These are phyloP conservation scores for Magnaporthales sp. DNA, from an alignment of 2,329 filamentous ascomycete species.

Conservation along the genomic window DNA sequence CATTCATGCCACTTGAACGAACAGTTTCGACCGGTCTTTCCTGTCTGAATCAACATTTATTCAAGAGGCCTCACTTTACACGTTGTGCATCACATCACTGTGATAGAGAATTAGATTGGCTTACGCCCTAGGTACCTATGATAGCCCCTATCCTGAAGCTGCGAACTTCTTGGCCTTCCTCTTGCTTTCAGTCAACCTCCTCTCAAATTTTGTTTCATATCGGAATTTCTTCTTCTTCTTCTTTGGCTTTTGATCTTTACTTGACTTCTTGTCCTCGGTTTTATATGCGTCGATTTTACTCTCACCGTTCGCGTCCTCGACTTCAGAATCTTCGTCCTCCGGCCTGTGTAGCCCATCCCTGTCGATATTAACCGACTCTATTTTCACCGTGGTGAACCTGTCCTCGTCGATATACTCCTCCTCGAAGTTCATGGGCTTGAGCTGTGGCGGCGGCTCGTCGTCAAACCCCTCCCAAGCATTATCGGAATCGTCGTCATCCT, in stretches of 20 bases:
- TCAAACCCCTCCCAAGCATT: slow-evolving; percentile 60
- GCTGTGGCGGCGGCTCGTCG: slow-evolving; percentile 31
- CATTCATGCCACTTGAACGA: neutral
- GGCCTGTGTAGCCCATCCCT: slow-evolving; percentile 61
- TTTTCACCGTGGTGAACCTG: slow-evolving; percentile 87
- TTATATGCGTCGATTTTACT: slow-evolving; percentile 22
- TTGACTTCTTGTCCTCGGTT: slow-evolving; percentile 35
- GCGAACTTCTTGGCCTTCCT: slow-evolving; percentile 53
- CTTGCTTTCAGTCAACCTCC: slow-evolving; percentile 65
- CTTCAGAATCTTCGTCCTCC: slow-evolving; percentile 25
- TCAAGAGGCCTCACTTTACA: neutral
- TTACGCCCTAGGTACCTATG: neutral
- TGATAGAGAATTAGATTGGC: neutral
- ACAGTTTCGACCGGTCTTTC: neutral
- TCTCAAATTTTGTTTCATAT: slow-evolving; percentile 82
- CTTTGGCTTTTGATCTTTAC: slow-evolving; percentile 44
- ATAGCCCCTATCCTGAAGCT: neutral
- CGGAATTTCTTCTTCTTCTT: slow-evolving; percentile 88
- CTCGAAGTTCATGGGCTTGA: slow-evolving; percentile 61
- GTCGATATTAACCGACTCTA: slow-evolving; percentile 78
- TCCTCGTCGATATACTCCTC: slow-evolving; percentile 97
- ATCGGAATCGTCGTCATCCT: slow-evolving; percentile 31
- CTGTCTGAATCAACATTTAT: neutral
- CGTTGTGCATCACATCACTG: neutral
- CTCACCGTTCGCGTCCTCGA: slow-evolving; percentile 22